Base-by-base conservation (phyloP, 345 rosid species). In the Sonneratia alba region DNA sequence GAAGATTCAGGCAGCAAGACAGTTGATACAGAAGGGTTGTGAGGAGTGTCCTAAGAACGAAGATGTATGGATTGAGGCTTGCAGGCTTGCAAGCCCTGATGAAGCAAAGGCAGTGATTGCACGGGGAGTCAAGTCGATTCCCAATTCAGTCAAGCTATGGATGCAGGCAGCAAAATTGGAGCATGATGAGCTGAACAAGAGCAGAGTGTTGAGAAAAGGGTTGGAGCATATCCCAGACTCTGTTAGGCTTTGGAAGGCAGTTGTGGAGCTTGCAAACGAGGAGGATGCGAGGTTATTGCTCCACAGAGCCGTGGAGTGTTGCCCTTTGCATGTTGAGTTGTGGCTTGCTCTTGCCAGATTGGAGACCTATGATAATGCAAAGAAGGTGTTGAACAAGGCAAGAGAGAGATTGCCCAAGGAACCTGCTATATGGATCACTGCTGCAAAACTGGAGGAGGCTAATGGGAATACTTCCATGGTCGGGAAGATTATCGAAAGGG, bases 381-480 rank as follows among this genome's bases (percentile, higher is more conserved):
- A 82, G 85, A 91, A 85, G 78, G 96, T 91, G 79, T 79, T 91
- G 72, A 91, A 91, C 77, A 79, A 43, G 77, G 97, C 98, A 0
- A 89, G 93, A 78, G 84, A 79, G 75, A 84, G 85, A 77, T 80
- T 91, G 73, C 68, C 94, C 7, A 91, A 89, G 77, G 97, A 93
- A 76, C 98, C 97, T 27, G 91, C 98, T 0, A 93, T 91, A 57
- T 93, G 98, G 97, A 91, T 91, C 67, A 89, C 91, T 9, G 94
- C 97, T 70, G 94, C 94, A n/a, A 91, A 91, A 86, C 83, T 91
- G 84, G 98, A 91, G 77, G 97, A 91, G 83, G 98, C 97, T 45
- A 88, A 88, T 78, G 98, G 90, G 37, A 89, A 93, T 79, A 84
- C 79, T 13, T 59, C 85, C 24, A 88, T 83, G 89, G 97, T 91